These are phyloP conservation scores for Quillaja saponaria DNA, from an alignment of 306 rosid species.

Conservation along the genomic window DNA sequence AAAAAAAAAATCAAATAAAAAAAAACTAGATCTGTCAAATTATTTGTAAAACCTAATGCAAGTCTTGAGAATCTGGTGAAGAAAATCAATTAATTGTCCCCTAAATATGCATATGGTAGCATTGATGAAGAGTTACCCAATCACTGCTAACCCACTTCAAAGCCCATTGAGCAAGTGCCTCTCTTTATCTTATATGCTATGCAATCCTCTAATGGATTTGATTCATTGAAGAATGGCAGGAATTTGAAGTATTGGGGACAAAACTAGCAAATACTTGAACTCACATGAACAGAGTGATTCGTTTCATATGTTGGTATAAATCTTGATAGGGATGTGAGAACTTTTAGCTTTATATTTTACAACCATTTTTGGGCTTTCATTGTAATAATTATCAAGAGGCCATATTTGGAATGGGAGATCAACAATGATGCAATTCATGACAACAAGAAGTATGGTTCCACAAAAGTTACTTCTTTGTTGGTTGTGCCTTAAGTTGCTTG, in stretches of 20 bases:
- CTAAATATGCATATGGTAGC: conserved; percentile 16
- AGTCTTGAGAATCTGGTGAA: conserved; percentile 30
- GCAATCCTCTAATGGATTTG: conserved; percentile 44
- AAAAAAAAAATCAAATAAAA: too few species aligned
- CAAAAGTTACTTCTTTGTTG: too few species aligned
- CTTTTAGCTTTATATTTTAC: conserved; percentile 27
- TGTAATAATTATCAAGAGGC: too few species aligned
- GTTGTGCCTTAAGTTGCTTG: too few species aligned
- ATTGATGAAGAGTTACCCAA: conserved; percentile 34
- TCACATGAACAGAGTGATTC: conserved; percentile 6
- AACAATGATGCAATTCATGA: too few species aligned
- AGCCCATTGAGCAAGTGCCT: conserved; percentile 28
- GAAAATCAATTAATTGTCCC: conserved; percentile 30
- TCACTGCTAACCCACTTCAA: conserved; percentile 31
- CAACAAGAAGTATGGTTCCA: too few species aligned
- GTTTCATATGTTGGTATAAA: conserved; percentile 36
- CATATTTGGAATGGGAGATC: too few species aligned
- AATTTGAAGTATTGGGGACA: not conserved
- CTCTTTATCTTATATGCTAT: conserved; percentile 29
- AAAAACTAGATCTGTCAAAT: too few species aligned
- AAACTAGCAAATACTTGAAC: not conserved
- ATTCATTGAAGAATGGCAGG: conserved; percentile 36
- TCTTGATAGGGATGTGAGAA: conserved; percentile 42
- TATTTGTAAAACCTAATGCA: too few species aligned
- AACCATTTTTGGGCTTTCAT: too few species aligned